Percentiles rank a stretch among this genome's conserved stretches.
Conservation (phyloP, 805 yeast genomes). For the Candida railenensis region DNA sequence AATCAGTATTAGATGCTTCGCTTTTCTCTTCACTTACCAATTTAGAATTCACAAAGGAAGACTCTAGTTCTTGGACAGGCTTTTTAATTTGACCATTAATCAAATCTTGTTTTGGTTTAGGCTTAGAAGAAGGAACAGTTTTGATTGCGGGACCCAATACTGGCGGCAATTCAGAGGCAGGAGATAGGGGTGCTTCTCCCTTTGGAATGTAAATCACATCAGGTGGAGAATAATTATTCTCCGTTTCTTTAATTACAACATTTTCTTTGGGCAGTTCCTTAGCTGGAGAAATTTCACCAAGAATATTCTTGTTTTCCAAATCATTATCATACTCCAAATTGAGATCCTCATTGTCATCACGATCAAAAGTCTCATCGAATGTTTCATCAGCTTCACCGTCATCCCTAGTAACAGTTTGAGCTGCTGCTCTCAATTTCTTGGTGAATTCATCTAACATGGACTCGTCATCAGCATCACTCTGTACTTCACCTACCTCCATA, state of each 20-base stretch:
- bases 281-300: background rate
- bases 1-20: background rate
- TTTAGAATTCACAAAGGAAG: background rate
- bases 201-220: background rate
- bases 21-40: background rate
- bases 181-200: background rate
- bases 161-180: background rate
- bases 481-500: background rate
- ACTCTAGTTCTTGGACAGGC: background rate
- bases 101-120: background rate
- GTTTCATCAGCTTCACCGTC: constrained; percentile 1
- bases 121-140: background rate
- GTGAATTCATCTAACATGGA: constrained; percentile 5
- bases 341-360: background rate
- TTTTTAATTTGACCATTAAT: background rate
- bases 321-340: background rate
- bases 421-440: constrained; percentile 5
- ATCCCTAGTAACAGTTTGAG: constrained; percentile 1
- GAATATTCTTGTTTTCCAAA: background rate
- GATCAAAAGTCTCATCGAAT: background rate
- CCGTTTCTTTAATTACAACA: background rate
- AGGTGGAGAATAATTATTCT: background rate
- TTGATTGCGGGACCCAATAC: background rate
- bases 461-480: background rate
- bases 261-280: background rate